Evolutionary conservation across 352 stramenopile genomes (phyloP), one percentile per base, ranked within the genome.

Genomic region (Phytophthora pisi): DNA sequence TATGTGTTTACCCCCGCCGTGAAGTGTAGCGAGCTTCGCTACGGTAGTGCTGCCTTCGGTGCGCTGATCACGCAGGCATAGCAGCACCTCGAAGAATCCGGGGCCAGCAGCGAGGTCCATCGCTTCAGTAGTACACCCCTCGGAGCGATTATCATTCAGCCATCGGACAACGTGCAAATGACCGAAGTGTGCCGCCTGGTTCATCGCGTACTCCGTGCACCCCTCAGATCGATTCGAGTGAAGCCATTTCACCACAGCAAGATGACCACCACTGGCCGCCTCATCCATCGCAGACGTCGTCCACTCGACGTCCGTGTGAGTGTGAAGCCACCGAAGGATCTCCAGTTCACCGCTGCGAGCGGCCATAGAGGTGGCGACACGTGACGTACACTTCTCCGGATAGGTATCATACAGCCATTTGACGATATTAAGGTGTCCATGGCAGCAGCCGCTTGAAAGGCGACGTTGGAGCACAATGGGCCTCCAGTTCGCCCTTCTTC

Each of bases 241-340:
- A n/a, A 58, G 52, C 52, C 52, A 49, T 36, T 49, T 47, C 52
- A 58, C 52, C 18, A 49, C 20, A 3, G 23, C 7, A 24, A 58
- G 36, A 34, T 49, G 31, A 8, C 36, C 24, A 7, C 18, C 20
- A 31, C 20, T 20, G 9, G 52, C 53, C 20, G 28, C 47, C 4
- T 52, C 20, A 42, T 64, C 62, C 62, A 59, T 69, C 6, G 20
- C 26, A 26, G 49, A 23, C 34, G 18, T 63, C n/a, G 43, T 49
- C 59, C 59, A 66, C 38, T 36, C 49, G 2, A 52, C n/a, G 9
- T 59, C 40, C n/a, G 30, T n/a, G 23, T 52, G 49, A 13, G 47
- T 2, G 15, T 62, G 61, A 43, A 68, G 52, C 61, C 61, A 68
- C 60, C 63, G 51, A 2, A 63, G 7, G 6, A 63, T 57, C 15